phyloP scores from a whole-genome alignment of 441 rosid species.

The Brassica hybrid region DNA sequence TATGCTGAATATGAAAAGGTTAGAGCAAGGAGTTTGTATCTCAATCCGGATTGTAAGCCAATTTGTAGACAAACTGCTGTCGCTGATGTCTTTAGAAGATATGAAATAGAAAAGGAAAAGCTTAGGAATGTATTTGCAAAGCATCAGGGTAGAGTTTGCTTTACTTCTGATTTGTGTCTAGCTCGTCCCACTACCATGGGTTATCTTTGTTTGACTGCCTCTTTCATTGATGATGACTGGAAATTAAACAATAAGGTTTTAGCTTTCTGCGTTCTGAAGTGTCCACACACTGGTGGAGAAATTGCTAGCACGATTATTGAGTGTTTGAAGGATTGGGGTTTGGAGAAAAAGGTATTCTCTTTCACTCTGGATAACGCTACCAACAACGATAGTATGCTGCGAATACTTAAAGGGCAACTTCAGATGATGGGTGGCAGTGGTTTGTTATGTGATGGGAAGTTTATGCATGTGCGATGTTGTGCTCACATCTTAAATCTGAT shows the following conservation, averaged over 20 bases:
- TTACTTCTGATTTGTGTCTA: not conserved
- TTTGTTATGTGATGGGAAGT: too few relatives aligned
- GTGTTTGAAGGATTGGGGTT: too few relatives aligned
- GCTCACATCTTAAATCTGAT: too few relatives aligned
- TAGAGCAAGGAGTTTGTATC: not conserved
- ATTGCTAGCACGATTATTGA: too few relatives aligned
- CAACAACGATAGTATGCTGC: too few relatives aligned
- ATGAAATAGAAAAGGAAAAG: not conserved
- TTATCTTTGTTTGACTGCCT: not conserved
- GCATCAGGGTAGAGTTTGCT: not conserved
- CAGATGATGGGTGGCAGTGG: too few relatives aligned
- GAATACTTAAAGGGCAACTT: too few relatives aligned
- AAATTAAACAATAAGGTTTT: too few relatives aligned
- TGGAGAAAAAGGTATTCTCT: too few relatives aligned
- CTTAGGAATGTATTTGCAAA: not conserved
- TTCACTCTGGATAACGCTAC: too few relatives aligned
- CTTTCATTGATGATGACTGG: not conserved
- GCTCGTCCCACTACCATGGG: not conserved
- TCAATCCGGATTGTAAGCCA: not conserved
- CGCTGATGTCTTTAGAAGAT: not conserved
- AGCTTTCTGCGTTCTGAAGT: not conserved
- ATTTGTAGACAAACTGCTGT: not conserved
- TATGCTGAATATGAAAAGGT: not conserved
- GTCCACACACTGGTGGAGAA: too few relatives aligned
- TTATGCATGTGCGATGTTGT: too few relatives aligned